phyloP scores from a whole-genome alignment of 495 filamentous ascomycete genomes.

The Trichoderma virens region DNA sequence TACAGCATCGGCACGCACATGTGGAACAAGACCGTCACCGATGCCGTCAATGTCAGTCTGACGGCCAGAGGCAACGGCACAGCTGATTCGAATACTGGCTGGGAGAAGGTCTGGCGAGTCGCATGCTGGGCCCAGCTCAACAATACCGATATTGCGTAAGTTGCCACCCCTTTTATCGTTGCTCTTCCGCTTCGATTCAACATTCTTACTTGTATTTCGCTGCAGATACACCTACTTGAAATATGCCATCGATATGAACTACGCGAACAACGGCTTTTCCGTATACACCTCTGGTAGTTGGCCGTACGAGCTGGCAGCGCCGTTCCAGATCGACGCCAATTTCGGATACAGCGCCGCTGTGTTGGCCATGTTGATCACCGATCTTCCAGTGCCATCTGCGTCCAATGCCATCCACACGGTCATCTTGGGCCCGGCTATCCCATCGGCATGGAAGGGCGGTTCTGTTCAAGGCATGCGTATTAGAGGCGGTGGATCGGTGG shows the following conservation, averaged over 20 bases:
- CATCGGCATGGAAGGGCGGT: constrained; percentile 10
- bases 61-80: constrained; percentile 19
- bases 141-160: constrained; percentile 31
- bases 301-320: constrained; percentile 10
- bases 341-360: constrained; percentile 42
- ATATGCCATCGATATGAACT: constrained; percentile 40
- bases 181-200: background rate
- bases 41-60: constrained; percentile 35
- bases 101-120: constrained; percentile 49
- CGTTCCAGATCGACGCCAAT: constrained; percentile 52
- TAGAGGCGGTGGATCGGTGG: constrained; percentile 31
- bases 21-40: constrained; percentile 26
- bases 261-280: constrained; percentile 39
- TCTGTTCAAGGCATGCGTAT: constrained; percentile 29
- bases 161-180: background rate
- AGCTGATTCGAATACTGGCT: constrained; percentile 42
- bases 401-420: constrained; percentile 1
- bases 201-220: background rate
- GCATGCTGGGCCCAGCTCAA: constrained; percentile 47
- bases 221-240: background rate
- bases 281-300: constrained; percentile 27
- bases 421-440: constrained; percentile 5
- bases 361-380: constrained; percentile 37
- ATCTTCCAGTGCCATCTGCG: constrained; percentile 16
- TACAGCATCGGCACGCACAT: constrained; percentile 26